Evolutionary conservation across 805 yeast species (phyloP), one percentile per base, ranked within the genome.

Genomic region (Sugiyamaella americana): DNA sequence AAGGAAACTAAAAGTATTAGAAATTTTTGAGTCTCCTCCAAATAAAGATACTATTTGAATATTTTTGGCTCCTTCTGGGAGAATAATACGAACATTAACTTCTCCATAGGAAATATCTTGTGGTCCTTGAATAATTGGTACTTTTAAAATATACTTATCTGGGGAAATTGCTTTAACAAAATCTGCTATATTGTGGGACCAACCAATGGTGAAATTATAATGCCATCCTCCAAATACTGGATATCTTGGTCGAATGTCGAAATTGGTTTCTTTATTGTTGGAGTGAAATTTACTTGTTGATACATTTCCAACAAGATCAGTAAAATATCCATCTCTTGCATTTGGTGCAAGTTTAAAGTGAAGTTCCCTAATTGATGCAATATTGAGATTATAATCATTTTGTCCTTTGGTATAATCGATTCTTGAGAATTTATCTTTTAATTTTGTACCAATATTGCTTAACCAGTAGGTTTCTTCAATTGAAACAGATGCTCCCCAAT

Each of bases 161-260:
- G 66, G 67, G 8, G 69, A 68, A 16, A 71, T 55, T 36, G 63
- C 58, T 55, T 67, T 79, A 44, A 85, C 70, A 54, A 74, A 81
- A 39, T 76, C 67, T 13, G 68, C 58, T 37, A 89, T 66, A 18
- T 72, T 68, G 53, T 79, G 76, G 42, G 82, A 78, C 96, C 96
- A 93, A n/a, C 98, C 98, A 56, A 91, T 66, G 19, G 98, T 93
- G 72, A 87, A 93, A 67, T 91, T 87, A 67, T 87, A 91, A 58
- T 81, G 75, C 98, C 98, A 93, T 37, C 89, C 94, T 41, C 98
- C 98, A 66, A 87, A 85, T 4, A 93, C 63, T n/a, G 98, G 98
- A 71, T 72, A 93, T 64, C 98, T 76, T 47, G 98, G 98, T 59
- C 75, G 78, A 53, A 93, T 64, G 30, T 81, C 69, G 41, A 87